These are phyloP conservation scores for Hura crepitans DNA, from an alignment of 441 rosid species.

Conservation along the genomic window DNA sequence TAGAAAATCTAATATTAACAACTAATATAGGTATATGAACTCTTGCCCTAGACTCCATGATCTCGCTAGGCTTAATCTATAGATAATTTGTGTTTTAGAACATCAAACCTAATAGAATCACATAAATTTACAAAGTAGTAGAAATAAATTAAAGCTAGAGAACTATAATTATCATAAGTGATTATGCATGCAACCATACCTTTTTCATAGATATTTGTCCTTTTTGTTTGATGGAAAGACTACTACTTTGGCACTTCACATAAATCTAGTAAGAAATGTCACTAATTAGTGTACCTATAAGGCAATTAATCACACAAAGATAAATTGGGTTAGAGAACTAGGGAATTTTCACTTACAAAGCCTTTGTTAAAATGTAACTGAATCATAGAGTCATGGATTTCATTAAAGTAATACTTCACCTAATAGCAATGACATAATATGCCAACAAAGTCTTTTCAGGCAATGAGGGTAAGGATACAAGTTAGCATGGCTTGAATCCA, in stretches of 20 bases:
- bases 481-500: conserved; percentile 75
- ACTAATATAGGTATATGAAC: conserved; percentile 64
- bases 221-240: conserved; percentile 24
- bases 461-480: conserved; percentile 72
- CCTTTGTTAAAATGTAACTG: conserved; percentile 82
- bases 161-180: background rate
- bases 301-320: background rate
- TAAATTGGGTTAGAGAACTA: background rate
- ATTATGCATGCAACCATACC: conserved; percentile 28
- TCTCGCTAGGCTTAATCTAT: conserved; percentile 67
- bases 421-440: conserved; percentile 60
- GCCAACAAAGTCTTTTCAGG: conserved; percentile 41
- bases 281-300: background rate
- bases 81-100: conserved; percentile 36
- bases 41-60: conserved; percentile 61
- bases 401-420: conserved; percentile 72
- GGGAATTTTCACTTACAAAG: conserved; percentile 45
- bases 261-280: conserved; percentile 43
- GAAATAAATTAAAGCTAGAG: background rate
- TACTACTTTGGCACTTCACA: conserved; percentile 36
- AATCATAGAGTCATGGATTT: conserved; percentile 46
- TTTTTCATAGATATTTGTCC: conserved; percentile 41
- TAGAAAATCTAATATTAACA: conserved; percentile 62
- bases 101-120: conserved; percentile 26
- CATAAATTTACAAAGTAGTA: background rate